These are phyloP conservation scores for Spathaspora boniae DNA, from an alignment of 805 yeast species.

Conservation along the genomic window DNA sequence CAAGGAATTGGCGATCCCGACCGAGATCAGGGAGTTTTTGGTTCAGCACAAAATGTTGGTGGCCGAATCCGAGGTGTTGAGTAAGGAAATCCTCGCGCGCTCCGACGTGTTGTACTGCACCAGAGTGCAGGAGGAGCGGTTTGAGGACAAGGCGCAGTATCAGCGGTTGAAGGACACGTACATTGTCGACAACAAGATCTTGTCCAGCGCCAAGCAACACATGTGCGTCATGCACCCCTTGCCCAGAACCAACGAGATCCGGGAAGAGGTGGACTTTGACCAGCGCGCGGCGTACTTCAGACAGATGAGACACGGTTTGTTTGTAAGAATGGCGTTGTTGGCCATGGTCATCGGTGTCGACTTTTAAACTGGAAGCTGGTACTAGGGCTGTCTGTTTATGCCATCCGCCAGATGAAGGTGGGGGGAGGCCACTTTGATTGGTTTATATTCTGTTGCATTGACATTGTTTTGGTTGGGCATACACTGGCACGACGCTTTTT, in stretches of 20 bases:
- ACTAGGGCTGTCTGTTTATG: too few relatives aligned
- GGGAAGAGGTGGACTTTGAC: slow-evolving; percentile 98
- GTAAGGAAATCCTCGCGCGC: slow-evolving; percentile 79
- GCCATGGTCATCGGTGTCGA: slow-evolving; percentile 98
- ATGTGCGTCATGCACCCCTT: slow-evolving; percentile 99
- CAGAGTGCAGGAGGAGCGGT: slow-evolving; percentile 97
- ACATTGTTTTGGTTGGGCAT: too few relatives aligned
- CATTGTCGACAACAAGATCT: slow-evolving; percentile 86
- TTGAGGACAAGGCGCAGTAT: slow-evolving; percentile 69
- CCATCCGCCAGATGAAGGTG: too few relatives aligned
- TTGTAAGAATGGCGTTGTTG: slow-evolving; percentile 96
- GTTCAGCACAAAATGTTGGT: slow-evolving; percentile 64
- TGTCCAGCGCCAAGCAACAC: slow-evolving; percentile 92
- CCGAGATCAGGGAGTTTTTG: slow-evolving; percentile 64
- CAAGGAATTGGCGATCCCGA: slow-evolving; percentile 80
- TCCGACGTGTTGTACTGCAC: slow-evolving; percentile 98
- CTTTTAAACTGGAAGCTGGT: slow-evolving; percentile 47
- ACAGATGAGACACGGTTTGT: slow-evolving; percentile 98
- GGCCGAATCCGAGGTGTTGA: slow-evolving; percentile 69
- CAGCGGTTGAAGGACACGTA: slow-evolving; percentile 87
- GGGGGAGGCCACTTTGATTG: too few relatives aligned
- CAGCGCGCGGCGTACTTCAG: slow-evolving; percentile 99
- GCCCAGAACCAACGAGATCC: slow-evolving; percentile 94
- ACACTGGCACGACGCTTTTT: too few relatives aligned
- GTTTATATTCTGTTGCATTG: slow-evolving; percentile 1